phyloP scores from a whole-genome alignment of 2,329 filamentous ascomycete species.

The Curvularia spicifera region DNA sequence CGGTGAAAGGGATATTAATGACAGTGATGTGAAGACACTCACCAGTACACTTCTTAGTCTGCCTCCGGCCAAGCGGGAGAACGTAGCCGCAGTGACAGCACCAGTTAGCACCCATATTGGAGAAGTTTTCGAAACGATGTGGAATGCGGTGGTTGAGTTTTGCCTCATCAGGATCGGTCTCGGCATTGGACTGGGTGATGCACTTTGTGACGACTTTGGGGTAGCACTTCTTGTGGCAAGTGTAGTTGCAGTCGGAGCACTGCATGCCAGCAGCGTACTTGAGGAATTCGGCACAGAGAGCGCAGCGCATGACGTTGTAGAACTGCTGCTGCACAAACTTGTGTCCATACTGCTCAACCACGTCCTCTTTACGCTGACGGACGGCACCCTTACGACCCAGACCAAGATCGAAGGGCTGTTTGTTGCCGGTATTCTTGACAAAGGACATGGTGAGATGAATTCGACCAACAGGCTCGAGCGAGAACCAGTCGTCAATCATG shows the following conservation, averaged over 20 bases:
- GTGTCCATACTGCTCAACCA: conserved; percentile 98
- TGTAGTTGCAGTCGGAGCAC: conserved; percentile 99
- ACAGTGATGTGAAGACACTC: conserved; percentile 41
- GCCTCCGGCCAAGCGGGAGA: conserved; percentile 91
- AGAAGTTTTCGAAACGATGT: conserved; percentile 95
- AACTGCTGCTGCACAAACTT: conserved; percentile 99
- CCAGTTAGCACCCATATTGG: conserved; percentile 98
- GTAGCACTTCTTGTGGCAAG: conserved; percentile 98
- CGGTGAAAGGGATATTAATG: conserved; percentile 4
- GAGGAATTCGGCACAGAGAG: conserved; percentile 95
- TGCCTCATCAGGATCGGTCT: conserved; percentile 97
- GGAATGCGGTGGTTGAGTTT: conserved; percentile 99
- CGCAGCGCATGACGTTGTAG: conserved; percentile 99
- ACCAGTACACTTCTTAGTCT: conserved; percentile 90
- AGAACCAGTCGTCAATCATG: conserved; percentile 92
- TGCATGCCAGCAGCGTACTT: conserved; percentile 99
- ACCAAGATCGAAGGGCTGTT: conserved; percentile 82
- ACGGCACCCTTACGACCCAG: conserved; percentile 95
- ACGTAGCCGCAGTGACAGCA: conserved; percentile 99
- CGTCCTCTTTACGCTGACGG: conserved; percentile 95
- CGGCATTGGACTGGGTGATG: conserved; percentile 98
- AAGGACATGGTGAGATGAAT: conserved; percentile 93
- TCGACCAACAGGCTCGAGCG: conserved; percentile 89
- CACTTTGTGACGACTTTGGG: conserved; percentile 97
- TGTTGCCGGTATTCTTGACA: conserved; percentile 85